Base-by-base conservation (phyloP, 2,329 filamentous ascomycete genomes). In the Phyllachora maydis region DNA sequence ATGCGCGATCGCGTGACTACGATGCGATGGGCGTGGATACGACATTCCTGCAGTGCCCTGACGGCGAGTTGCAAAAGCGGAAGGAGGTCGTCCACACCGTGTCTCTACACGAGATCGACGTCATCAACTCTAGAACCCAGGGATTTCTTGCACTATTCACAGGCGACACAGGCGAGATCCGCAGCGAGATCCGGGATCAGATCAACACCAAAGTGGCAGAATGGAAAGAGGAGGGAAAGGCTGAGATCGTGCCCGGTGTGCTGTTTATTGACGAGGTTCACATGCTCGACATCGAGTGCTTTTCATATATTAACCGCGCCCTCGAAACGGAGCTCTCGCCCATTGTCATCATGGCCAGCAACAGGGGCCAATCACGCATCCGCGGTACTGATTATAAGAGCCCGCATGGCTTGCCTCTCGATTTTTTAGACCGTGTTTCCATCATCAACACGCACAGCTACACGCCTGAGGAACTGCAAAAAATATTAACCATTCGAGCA, bases 201-300 rank as follows among this genome's bases (percentile, higher is more conserved):
- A 98, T 98, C 60, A 91, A 98, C 55, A 93, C 79, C 36, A 98
- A 98, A 52, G 83, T 98, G 3, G 83, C 74, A 22, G 88, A 98
- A 51, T 98, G 88, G 88, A 93, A 91, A 51, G 88, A 98, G 49
- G 88, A 98, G 52, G 88, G 88, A 52, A 98, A 98, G 50, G 88
- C 88, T 3, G 83, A 91, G 52, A 95, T 98, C 26, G 82, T 98
- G 1, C 88, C 88, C 0, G 88, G 88, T 21, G 88, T 98, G 6
- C 57, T 98, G 6, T 98, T 98, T 58, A 91, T 98, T 40, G 88
- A 98, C 41, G 88, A 98, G 54, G 85, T 98, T 4, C 88, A 98
- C 59, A 95, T 98, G 85, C 76, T 98, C 28, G 88, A 98, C 46
- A 93, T 95, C 33, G 88, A 98, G 50, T 95, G 85, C 56, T 98